Evolutionary conservation across 805 yeast species (phyloP).

Genomic region (Starmerella potacharoeniae): DNA sequence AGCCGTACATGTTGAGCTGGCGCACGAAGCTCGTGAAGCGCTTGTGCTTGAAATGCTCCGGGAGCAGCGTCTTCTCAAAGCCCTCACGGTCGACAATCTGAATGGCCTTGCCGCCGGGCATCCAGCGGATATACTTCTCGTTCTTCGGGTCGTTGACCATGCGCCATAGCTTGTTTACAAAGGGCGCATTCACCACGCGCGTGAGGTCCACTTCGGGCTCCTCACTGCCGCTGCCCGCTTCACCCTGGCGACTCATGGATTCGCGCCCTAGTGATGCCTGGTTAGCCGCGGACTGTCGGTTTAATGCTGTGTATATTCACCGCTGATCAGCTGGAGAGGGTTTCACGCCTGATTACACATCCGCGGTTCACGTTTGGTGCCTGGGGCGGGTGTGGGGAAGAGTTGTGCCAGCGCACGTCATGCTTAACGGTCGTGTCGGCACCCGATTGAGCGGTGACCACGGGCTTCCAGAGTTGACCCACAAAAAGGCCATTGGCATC

Average conservation of each 20-base stretch:
- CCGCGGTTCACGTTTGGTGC: background rate
- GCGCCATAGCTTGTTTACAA: slow-evolving; percentile 86
- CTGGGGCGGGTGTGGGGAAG: background rate
- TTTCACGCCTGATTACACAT: background rate
- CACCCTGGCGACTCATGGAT: slow-evolving; percentile 28
- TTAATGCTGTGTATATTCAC: background rate
- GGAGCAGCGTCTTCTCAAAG: slow-evolving; percentile 74
- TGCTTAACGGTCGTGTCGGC: too few relatives aligned
- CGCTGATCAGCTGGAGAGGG: background rate
- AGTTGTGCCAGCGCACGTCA: too few relatives aligned
- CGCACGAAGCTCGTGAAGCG: slow-evolving; percentile 94
- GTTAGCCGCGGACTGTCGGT: background rate
- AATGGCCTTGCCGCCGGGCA: slow-evolving; percentile 72
- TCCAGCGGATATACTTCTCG: slow-evolving; percentile 67
- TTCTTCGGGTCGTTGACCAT: slow-evolving; percentile 82
- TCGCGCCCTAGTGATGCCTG: background rate
- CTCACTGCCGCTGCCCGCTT: slow-evolving; percentile 1
- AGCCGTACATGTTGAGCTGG: slow-evolving; percentile 95
- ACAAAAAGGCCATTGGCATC: too few relatives aligned
- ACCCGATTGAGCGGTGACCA: too few relatives aligned
- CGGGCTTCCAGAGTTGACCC: too few relatives aligned
- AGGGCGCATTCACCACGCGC: slow-evolving; percentile 41
- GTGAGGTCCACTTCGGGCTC: slow-evolving; percentile 27
- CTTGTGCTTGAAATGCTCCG: slow-evolving; percentile 88
- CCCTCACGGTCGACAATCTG: slow-evolving; percentile 71